Evolutionary conservation across 345 rosid genomes (phyloP).

Genomic region (Barbarea vulgaris): DNA sequence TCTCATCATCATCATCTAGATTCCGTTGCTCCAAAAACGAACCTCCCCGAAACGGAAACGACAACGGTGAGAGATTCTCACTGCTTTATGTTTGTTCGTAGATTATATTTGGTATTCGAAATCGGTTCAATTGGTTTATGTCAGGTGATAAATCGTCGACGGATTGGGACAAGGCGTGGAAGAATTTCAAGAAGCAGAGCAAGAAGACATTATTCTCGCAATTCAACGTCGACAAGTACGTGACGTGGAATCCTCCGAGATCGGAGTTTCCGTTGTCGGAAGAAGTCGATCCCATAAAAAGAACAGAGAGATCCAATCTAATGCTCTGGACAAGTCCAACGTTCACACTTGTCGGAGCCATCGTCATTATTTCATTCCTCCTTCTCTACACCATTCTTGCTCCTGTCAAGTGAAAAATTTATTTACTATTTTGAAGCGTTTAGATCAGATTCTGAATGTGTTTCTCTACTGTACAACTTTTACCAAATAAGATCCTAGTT

Average conservation of each 20-base stretch:
- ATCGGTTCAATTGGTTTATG: not conserved
- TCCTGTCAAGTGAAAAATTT: constrained; percentile 57
- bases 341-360: constrained; percentile 74
- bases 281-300: constrained; percentile 92
- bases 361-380: constrained; percentile 67
- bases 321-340: constrained; percentile 80
- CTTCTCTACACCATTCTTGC: constrained; percentile 81
- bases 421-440: not conserved
- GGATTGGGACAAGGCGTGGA: constrained; percentile 97
- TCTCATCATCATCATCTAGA: constrained; percentile 26
- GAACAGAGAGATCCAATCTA: constrained; percentile 85
- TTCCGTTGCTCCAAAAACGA: constrained; percentile 51
- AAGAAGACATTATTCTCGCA: constrained; percentile 65
- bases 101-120: not conserved
- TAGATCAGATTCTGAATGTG: constrained; percentile 5
- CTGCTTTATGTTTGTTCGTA: not conserved
- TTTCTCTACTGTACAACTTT: not conserved
- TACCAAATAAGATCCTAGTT: not conserved
- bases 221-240: constrained; percentile 78
- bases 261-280: constrained; percentile 84
- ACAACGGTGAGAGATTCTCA: constrained; percentile 37
- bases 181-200: constrained; percentile 76
- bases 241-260: constrained; percentile 83
- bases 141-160: constrained; percentile 73
- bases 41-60: constrained; percentile 45